Base-by-base conservation (phyloP, 1,284 basidiomycete species). In the Ganoderma sp. region DNA sequence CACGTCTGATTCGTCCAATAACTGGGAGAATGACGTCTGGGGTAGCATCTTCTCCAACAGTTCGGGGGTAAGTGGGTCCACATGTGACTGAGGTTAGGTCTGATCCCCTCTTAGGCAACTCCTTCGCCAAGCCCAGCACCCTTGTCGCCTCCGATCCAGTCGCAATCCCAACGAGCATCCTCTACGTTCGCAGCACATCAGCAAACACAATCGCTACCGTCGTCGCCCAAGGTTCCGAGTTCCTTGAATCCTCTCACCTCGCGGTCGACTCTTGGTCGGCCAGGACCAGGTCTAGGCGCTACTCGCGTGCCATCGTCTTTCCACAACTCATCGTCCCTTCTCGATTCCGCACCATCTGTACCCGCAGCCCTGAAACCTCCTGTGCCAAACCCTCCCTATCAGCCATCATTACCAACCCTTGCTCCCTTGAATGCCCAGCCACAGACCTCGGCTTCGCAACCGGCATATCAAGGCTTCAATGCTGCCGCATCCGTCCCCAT, bases 21-120 rank as follows among this genome's bases (percentile, higher is more conserved):
- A 82, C 56, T 93, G 90, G 90, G 90, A 91, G 71, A 91, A 94
- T 67, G 92, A 94, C 75, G 86, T 89, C 2, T 95, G 90, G 93
- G 91, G 88, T 10, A 92, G 85, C 68, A 92, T 94, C 62, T 85
- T 93, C 70, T 86, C 79, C 17, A 74, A 75, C 63, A 71, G 80
- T 56, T 78, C 83, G 67, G 78, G 80, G 74, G 85, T 85, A 71
- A 63, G 81, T 64, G 43, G 57, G 42, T 69, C 66, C 61, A 68
- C 22, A 59, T 62, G 64, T 61, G 50, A 66, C 34, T 50, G 4
- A 25, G 48, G 8, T 41, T 32, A 4, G 56, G 39, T 9, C 61
- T 61, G 41, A 65, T 63, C 52, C 66, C 45, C 63, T 54, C 37
- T 42, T 50, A 75, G 69, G 73, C 72, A 17, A 73, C 75, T 7